Evolutionary conservation across 2,329 filamentous ascomycete species (phyloP).

Genomic region (Cercospora sp.): DNA sequence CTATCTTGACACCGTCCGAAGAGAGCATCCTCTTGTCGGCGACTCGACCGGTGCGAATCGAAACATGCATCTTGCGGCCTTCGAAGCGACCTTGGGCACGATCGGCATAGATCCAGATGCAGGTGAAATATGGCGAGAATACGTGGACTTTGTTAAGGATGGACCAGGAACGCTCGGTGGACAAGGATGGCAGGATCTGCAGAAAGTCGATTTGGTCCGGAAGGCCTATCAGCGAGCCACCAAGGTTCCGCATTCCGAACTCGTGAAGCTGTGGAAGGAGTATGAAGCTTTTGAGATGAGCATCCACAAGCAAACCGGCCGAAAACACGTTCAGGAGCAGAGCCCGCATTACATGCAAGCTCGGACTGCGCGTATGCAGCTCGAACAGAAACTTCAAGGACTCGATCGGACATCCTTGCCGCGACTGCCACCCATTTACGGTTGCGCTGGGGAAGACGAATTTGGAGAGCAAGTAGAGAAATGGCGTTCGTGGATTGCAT

Average conservation of each 20-base stretch:
- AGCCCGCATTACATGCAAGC: constrained; percentile 96
- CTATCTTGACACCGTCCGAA: constrained; percentile 93
- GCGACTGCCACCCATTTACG: constrained; percentile 75
- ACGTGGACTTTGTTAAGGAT: constrained; percentile 87
- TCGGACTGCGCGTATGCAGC: constrained; percentile 80
- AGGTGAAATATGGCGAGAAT: constrained; percentile 88
- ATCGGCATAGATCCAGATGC: constrained; percentile 91
- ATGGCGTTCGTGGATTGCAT: constrained; percentile 92
- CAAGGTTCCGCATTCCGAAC: constrained; percentile 77
- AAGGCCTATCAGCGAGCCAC: constrained; percentile 92
- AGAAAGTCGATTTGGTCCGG: constrained; percentile 92
- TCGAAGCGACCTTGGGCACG: constrained; percentile 86
- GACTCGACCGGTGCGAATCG: constrained; percentile 77
- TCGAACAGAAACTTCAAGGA: constrained; percentile 83
- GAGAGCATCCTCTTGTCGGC: constrained; percentile 80
- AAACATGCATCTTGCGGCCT: constrained; percentile 77
- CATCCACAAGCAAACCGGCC: constrained; percentile 87
- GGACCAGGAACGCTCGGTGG: constrained; percentile 79
- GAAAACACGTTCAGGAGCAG: constrained; percentile 90
- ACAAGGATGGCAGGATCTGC: constrained; percentile 89
- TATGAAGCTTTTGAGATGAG: constrained; percentile 96
- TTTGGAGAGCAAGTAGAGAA: constrained; percentile 80
- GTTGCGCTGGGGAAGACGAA: constrained; percentile 83
- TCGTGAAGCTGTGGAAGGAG: constrained; percentile 90
- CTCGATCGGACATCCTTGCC: constrained; percentile 77